Percentiles rank a stretch among this genome's conserved stretches.
Evolutionary conservation across 2,329 filamentous ascomycete genomes (phyloP).

Genomic region (Domatiomyces catenatus): DNA sequence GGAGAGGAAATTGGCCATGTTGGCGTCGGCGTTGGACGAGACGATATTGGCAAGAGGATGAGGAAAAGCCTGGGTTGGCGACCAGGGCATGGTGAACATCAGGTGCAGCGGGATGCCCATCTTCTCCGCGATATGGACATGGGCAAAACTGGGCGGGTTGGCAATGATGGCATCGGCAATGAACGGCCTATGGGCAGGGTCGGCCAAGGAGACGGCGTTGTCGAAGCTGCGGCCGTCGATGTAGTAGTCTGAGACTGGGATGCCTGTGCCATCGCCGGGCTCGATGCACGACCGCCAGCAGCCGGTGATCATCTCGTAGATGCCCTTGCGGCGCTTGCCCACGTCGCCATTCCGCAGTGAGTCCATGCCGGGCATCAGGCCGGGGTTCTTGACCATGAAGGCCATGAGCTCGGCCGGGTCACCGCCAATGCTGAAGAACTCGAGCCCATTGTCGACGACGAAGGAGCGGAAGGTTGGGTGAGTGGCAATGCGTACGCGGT

Average conservation of each 20-base stretch:
- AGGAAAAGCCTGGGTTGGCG: constrained; percentile 67
- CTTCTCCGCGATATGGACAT: constrained; percentile 63
- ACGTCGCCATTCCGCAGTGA: constrained; percentile 62
- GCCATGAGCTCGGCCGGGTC: constrained; percentile 64
- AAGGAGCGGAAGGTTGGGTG: constrained; percentile 53
- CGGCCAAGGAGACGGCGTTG: constrained; percentile 24
- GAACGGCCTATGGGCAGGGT: constrained; percentile 44
- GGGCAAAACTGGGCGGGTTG: constrained; percentile 63
- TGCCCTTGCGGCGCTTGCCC: constrained; percentile 55
- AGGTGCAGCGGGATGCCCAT: constrained; percentile 62
- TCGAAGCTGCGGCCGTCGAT: constrained; percentile 29
- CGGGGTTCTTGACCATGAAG: constrained; percentile 80
- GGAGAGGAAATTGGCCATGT: constrained; percentile 63
- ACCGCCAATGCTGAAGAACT: constrained; percentile 61
- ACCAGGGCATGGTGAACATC: constrained; percentile 94
- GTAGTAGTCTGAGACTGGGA: constrained; percentile 37
- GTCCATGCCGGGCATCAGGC: constrained; percentile 67
- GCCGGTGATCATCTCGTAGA: constrained; percentile 61
- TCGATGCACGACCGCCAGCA: constrained; percentile 80
- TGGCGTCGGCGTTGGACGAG: constrained; percentile 55
- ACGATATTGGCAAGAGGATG: constrained; percentile 73
- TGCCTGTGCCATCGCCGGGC: constrained; percentile 49
- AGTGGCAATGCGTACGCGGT: constrained; percentile 58
- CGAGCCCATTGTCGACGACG: constrained; percentile 52
- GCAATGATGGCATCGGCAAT: constrained; percentile 75